A percentile compares a stretch with the other conserved stretches of the same genome.
Evolutionary conservation across 441 rosid genomes (phyloP).

Genomic region (Gossypium davidsonii): DNA sequence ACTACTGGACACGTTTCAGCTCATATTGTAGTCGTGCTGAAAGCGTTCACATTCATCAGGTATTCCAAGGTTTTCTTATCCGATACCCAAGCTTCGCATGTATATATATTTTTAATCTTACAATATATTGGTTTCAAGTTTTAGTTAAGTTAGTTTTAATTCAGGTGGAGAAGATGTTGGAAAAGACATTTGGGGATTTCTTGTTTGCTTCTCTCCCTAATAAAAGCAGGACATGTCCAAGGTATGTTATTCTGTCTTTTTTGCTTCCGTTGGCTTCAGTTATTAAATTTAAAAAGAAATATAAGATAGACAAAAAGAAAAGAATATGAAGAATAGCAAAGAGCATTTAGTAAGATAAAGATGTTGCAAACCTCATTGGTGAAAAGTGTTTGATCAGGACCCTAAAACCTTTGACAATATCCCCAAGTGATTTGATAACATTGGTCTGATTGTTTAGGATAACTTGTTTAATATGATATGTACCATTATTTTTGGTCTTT

Average conservation of each 20-base stretch:
- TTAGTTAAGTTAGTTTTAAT: conserved; percentile 14
- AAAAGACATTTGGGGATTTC: conserved; percentile 63
- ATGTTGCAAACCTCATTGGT: not conserved
- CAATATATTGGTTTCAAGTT: not conserved
- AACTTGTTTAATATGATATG: not conserved
- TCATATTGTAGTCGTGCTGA: conserved; percentile 65
- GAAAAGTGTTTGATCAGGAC: not conserved
- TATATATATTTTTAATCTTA: not conserved
- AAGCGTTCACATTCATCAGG: conserved; percentile 75
- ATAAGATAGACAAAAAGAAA: not conserved
- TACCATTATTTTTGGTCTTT: not conserved
- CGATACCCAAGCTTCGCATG: not conserved
- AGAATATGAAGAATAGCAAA: not conserved
- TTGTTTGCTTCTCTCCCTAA: conserved; percentile 80
- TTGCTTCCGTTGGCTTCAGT: not conserved
- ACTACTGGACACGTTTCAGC: conserved; percentile 92
- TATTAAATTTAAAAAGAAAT: not conserved
- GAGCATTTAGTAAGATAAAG: not conserved
- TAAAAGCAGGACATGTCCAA: conserved; percentile 74
- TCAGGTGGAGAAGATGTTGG: conserved; percentile 98
- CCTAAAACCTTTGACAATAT: not conserved
- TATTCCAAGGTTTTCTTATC: conserved; percentile 26
- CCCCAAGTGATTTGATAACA: not conserved
- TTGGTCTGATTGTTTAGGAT: not conserved
- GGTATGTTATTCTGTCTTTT: conserved; percentile 34